Base-by-base conservation (phyloP, 2,329 filamentous ascomycete genomes). In the Colletotrichum plurivorum region DNA sequence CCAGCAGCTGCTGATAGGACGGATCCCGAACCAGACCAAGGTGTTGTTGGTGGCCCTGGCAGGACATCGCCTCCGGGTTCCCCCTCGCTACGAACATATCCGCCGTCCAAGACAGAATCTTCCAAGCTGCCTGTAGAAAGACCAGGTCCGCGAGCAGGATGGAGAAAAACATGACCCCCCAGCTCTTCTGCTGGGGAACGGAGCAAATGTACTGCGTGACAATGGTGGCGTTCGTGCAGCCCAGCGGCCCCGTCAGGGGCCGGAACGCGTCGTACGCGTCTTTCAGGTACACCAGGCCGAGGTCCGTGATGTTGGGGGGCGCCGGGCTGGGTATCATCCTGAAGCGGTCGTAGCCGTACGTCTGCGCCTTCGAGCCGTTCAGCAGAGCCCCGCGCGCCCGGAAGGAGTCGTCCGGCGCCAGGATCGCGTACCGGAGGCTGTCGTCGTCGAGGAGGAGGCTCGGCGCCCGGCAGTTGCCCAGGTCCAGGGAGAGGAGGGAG, bases 71-170 rank as follows among this genome's bases (percentile, higher is more conserved):
- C 16, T 46, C 45, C 45, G 45, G 45, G 45, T n/a, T 18, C 18
- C 18, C 9, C 18, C 45, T 16, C 18, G 45, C 5, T 0, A 46
- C 45, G 18, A 46, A 9, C 2, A 8, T 4, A 46, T 46, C 45
- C 52, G 43, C 15, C 5, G n/a, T n/a, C 25, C 43, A 18, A 16
- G 41, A 9, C 10, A 49, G 20, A 2, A 58, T 15, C 45, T 49
- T 58, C 43, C 56, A 58, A 5, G 43, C 56, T 6, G 43, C 56
- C 31, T 58, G 43, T 16, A 58, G 56, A 10, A 58, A 58, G 22
- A 58, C 25, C 43, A 58, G 25, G 3, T 58, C 56, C 9, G 56
- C 56, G 0, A 49, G n/a, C 3, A 58, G n/a, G 12, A 58, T 58
- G 1, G 56, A 27, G 16, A 46, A 12, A 6, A 58, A 13, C 56